Conservation (phyloP, 768 basidiomycete species). For the Rhodotorula graminis region DNA sequence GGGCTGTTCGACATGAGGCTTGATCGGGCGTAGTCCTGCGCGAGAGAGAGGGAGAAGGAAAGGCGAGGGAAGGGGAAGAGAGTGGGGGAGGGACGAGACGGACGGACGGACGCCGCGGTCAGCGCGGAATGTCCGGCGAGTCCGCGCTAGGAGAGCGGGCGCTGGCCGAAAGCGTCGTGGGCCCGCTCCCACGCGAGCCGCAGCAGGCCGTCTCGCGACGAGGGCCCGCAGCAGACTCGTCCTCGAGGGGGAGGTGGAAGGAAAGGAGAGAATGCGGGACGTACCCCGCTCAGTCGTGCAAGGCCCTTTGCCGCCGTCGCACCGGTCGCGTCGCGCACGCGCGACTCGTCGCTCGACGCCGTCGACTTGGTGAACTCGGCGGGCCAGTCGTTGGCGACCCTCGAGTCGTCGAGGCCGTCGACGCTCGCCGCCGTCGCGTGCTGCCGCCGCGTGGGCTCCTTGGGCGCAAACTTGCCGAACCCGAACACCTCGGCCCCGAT, state of each 20-base stretch:
- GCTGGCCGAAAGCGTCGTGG: too few relatives aligned
- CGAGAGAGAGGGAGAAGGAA: not conserved
- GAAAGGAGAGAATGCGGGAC: not conserved
- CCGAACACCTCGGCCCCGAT: slow-evolving; percentile 38
- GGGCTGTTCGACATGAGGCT: slow-evolving; percentile 4
- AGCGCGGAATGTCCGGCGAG: too few relatives aligned
- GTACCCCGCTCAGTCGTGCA: slow-evolving; percentile 18
- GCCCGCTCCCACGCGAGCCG: too few relatives aligned
- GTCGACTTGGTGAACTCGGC: slow-evolving; percentile 3
- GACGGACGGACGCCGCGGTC: too few relatives aligned
- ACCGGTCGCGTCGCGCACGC: not conserved
- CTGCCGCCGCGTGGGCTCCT: slow-evolving; percentile 9
- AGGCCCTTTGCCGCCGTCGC: not conserved
- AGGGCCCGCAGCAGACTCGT: too few relatives aligned
- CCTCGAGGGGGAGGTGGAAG: not conserved
- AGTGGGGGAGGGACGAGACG: too few relatives aligned
- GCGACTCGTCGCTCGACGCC: not conserved
- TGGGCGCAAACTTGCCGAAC: slow-evolving; percentile 27
- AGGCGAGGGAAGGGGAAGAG: too few relatives aligned
- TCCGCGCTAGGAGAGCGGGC: too few relatives aligned
- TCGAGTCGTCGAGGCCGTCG: slow-evolving; percentile 11
- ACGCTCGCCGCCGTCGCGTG: not conserved
- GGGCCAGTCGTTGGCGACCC: slow-evolving; percentile 12
- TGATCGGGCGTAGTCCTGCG: slow-evolving; percentile 33
- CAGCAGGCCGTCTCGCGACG: too few relatives aligned